Evolutionary conservation across 225 moss, liverwort and hornwort genomes (phyloP).

Genomic region (Polytrichum formosum): DNA sequence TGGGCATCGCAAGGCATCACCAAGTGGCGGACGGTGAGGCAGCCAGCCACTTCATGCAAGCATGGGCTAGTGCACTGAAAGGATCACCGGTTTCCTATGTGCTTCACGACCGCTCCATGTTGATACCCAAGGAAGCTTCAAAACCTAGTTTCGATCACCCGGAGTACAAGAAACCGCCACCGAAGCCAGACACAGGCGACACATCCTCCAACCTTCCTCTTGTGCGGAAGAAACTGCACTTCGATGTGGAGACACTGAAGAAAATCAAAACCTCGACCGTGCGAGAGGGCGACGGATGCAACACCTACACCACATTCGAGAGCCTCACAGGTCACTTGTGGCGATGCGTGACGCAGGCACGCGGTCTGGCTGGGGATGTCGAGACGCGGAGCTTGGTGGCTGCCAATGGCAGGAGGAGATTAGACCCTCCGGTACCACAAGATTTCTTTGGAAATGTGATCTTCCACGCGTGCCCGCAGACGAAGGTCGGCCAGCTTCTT

Average conservation of each 20-base stretch:
- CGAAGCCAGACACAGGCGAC: conserved; percentile 24
- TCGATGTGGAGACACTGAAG: conserved; percentile 45
- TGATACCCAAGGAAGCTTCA: conserved; percentile 60
- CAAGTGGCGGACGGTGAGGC: conserved; percentile 87
- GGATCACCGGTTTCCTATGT: conserved; percentile 21
- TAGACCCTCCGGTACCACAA: conserved; percentile 45
- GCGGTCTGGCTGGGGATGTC: conserved; percentile 49
- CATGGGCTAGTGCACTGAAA: conserved; percentile 64
- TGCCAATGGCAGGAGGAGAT: conserved; percentile 62
- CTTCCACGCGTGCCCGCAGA: conserved; percentile 69
- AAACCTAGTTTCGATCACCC: conserved; percentile 66
- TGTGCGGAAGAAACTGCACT: conserved; percentile 68
- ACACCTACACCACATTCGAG: conserved; percentile 75
- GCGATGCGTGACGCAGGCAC: conserved; percentile 74
- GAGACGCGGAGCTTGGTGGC: conserved; percentile 66
- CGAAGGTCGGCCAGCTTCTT: conserved; percentile 42
- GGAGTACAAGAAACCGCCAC: conserved; percentile 61
- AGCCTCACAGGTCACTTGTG: conserved; percentile 80
- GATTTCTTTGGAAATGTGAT: conserved; percentile 84
- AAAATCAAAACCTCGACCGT: conserved; percentile 59
- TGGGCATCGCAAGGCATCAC: conserved; percentile 90
- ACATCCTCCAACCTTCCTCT: conserved; percentile 25
- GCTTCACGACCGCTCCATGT: conserved; percentile 64
- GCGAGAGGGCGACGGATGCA: conserved; percentile 39
- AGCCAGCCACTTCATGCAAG: conserved; percentile 68